These are phyloP conservation scores for Dichotomocladium elegans DNA, from an alignment of 371 early-diverging fungal genomes.

Conservation along the genomic window DNA sequence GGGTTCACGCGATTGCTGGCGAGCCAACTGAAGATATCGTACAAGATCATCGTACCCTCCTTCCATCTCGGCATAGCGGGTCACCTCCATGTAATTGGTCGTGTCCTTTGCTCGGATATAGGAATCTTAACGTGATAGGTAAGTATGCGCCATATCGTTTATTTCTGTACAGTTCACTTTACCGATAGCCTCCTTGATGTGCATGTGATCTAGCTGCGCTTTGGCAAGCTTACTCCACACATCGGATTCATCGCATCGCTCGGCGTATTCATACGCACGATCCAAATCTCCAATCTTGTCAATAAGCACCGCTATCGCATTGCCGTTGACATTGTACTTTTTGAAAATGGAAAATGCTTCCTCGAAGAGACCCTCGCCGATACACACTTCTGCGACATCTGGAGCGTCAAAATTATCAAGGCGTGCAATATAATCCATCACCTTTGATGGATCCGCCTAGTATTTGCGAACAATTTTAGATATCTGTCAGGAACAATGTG, in stretches of 20 bases:
- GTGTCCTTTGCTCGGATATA: conserved; percentile 94
- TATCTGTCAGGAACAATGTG: neutral
- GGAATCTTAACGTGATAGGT: conserved; percentile 56
- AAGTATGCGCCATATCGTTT: neutral
- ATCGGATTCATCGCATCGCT: conserved; percentile 80
- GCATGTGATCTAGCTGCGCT: conserved; percentile 87
- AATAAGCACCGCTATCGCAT: conserved; percentile 88
- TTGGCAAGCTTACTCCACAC: conserved; percentile 95
- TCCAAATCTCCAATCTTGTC: conserved; percentile 90
- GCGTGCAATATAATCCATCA: conserved; percentile 92
- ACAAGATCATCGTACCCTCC: conserved; percentile 92
- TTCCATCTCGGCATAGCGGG: conserved; percentile 70
- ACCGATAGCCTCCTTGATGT: conserved; percentile 90
- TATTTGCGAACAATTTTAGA: too few species aligned
- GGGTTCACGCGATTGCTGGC: conserved; percentile 89
- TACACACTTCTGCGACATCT: conserved; percentile 94
- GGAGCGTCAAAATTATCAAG: conserved; percentile 93
- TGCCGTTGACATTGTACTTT: conserved; percentile 82
- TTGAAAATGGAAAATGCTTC: conserved; percentile 96
- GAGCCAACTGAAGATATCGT: conserved; percentile 90
- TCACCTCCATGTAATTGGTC: conserved; percentile 87
- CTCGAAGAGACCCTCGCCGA: conserved; percentile 84
- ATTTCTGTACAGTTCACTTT: neutral
- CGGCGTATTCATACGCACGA: conserved; percentile 95
- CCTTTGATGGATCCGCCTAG: conserved; percentile 79